phyloP scores from a whole-genome alignment of 2,329 filamentous ascomycete species.

The Fusarium secorum region DNA sequence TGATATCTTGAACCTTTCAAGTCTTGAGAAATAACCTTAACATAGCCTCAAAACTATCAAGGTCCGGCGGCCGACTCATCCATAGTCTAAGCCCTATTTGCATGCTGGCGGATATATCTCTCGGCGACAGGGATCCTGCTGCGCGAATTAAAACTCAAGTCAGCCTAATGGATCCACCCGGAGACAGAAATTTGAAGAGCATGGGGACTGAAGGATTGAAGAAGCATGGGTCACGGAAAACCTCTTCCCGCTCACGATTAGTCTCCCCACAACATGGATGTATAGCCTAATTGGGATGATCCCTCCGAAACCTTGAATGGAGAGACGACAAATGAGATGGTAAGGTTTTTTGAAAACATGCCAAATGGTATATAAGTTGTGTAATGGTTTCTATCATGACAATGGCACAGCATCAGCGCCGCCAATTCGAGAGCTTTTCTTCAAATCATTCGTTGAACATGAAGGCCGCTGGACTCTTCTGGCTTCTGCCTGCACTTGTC shows the following conservation, averaged over 20 bases:
- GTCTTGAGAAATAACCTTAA: too few species aligned
- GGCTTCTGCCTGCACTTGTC: background rate
- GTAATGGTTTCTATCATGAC: background rate
- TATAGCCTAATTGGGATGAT: background rate
- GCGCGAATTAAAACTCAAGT: background rate
- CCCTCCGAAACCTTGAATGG: background rate
- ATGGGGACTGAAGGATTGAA: background rate
- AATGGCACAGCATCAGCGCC: background rate
- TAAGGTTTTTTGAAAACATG: too few species aligned
- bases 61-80: too few species aligned
- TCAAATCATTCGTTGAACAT: background rate
- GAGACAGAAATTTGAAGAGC: background rate
- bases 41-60: too few species aligned
- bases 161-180: background rate
- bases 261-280: background rate
- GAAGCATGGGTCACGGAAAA: background rate
- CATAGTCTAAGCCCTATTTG: background rate
- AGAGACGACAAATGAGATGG: too few species aligned
- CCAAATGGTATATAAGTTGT: background rate
- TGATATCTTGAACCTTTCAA: too few species aligned
- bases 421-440: background rate
- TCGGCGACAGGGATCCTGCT: background rate
- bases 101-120: background rate
- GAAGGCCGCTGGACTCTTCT: background rate
- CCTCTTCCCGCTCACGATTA: rapidly evolving